phyloP scores from a whole-genome alignment of 345 rosid genomes.

The Brassica nigra region DNA sequence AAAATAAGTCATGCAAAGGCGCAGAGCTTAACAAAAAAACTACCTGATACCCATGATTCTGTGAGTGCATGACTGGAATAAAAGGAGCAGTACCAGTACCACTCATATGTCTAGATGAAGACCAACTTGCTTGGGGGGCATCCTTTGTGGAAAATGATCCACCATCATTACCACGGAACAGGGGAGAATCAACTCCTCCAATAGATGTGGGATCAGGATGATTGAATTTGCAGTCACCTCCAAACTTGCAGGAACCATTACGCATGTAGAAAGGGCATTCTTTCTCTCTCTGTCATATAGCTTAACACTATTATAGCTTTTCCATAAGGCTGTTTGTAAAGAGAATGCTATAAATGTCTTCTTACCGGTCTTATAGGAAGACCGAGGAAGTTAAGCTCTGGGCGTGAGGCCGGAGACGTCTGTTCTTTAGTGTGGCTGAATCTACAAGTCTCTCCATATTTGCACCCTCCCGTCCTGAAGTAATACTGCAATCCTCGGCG shows the following conservation, averaged over 20 bases:
- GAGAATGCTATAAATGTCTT: constrained; percentile 8
- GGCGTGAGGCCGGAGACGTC: constrained; percentile 37
- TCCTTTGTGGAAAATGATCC: constrained; percentile 50
- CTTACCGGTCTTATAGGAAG: constrained; percentile 83
- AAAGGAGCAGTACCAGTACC: constrained; percentile 51
- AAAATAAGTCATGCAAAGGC: too few species aligned
- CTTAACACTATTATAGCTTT: constrained; percentile 27
- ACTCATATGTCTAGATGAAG: constrained; percentile 66
- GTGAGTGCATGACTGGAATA: constrained; percentile 67
- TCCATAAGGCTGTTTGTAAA: constrained; percentile 13
- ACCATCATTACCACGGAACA: constrained; percentile 56
- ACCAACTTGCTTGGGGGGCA: constrained; percentile 63
- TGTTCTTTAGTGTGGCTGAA: constrained; percentile 70
- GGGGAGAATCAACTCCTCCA: constrained; percentile 56
- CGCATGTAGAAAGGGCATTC: constrained; percentile 98
- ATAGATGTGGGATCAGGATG: constrained; percentile 88
- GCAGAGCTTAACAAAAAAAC: neutral
- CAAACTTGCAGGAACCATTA: constrained; percentile 92
- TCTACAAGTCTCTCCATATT: constrained; percentile 89
- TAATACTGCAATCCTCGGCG: constrained; percentile 67
- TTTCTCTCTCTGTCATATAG: constrained; percentile 70
- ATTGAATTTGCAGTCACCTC: constrained; percentile 79
- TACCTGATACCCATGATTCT: constrained; percentile 90
- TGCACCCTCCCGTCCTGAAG: constrained; percentile 95
- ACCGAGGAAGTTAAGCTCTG: constrained; percentile 86